Base-by-base conservation (phyloP, 352 stramenopile species). In the Phytopythium cucurbitacearum region DNA sequence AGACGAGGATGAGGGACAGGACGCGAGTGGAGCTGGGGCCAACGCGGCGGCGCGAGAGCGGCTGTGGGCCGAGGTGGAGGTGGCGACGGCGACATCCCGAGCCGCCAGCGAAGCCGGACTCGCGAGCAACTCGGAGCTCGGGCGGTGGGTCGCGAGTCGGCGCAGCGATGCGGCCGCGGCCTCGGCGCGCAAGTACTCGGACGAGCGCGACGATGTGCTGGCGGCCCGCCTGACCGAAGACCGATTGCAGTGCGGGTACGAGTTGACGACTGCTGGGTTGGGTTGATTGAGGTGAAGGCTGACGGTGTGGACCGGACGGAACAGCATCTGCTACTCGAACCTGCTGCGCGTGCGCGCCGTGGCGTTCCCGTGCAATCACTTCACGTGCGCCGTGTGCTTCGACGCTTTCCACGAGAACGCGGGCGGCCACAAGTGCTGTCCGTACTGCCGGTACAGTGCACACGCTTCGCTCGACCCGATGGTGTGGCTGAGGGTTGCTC, bases 291-390 rank as follows among this genome's bases (percentile, higher is more conserved):
- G 9, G 6, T 46, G 13, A 15, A 57, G 8, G 8, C 32, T 56
- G 16, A 53, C 36, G 10, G 40, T 9, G 7, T 36, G 34, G 28
- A 21, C 4, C 6, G 38, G 38, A 10, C 10, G 40, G 39, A 10
- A 33, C 36, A 87, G 75, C 10, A 89, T 89, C 53, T 89, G 78
- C 60, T 89, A 85, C 55, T 76, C 77, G 37, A 62, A 87, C 47
- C 52, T 89, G 12, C 56, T 83, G n/a, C 67, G 76, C 12, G 72
- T 75, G 16, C 63, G 73, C 36, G 65, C 73, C 0, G 69, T 89
- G 9, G 78, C 67, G 12, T 89, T 89, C 60, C 57, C 69, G 16
- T 87, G 78, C 54, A 65, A 89, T 56, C 78, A 89, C 45, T 85
- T 87, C 41, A 76, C 71, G 8, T 89, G 78, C 39, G 65, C 51